A percentile compares a stretch with the other conserved stretches of the same genome.
These are phyloP conservation scores for Rubia peregrina DNA, from an alignment of 305 asterid species.

Conservation along the genomic window DNA sequence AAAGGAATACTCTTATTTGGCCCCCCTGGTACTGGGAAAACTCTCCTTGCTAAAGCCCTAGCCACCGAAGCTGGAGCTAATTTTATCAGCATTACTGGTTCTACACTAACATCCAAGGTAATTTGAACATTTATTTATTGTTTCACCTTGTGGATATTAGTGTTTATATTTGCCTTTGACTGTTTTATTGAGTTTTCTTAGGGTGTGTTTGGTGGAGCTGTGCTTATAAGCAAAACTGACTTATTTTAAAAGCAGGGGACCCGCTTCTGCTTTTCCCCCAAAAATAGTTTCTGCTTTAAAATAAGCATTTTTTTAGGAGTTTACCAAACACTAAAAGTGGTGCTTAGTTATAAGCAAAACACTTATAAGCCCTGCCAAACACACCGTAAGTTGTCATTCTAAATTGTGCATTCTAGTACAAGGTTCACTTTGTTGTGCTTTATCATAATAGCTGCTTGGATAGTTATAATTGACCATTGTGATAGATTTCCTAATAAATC, in stretches of 20 bases:
- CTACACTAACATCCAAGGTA: constrained; percentile 96
- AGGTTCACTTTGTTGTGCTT: background rate
- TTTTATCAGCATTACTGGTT: constrained; percentile 94
- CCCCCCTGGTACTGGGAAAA: constrained; percentile 99
- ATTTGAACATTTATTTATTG: constrained; percentile 1
- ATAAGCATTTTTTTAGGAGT: no score
- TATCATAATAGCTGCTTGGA: background rate
- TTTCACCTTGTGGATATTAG: background rate
- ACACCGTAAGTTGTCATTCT: background rate
- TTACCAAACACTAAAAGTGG: no score
- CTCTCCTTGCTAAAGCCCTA: constrained; percentile 95
- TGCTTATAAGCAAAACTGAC: no score
- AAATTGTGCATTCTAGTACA: background rate
- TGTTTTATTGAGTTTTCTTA: background rate
- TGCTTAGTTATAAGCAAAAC: no score
- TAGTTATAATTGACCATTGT: background rate
- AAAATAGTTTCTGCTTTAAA: no score
- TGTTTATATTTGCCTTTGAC: background rate
- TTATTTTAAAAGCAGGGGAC: no score
- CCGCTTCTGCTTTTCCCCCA: no score
- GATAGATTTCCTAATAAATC: background rate
- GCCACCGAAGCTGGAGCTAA: constrained; percentile 99
- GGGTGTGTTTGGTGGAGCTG: no score
- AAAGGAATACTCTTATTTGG: constrained; percentile 96
- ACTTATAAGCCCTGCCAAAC: no score